Evolutionary conservation across 31 red algal genomes (phyloP).

Genomic region (Endocladia muricata): DNA sequence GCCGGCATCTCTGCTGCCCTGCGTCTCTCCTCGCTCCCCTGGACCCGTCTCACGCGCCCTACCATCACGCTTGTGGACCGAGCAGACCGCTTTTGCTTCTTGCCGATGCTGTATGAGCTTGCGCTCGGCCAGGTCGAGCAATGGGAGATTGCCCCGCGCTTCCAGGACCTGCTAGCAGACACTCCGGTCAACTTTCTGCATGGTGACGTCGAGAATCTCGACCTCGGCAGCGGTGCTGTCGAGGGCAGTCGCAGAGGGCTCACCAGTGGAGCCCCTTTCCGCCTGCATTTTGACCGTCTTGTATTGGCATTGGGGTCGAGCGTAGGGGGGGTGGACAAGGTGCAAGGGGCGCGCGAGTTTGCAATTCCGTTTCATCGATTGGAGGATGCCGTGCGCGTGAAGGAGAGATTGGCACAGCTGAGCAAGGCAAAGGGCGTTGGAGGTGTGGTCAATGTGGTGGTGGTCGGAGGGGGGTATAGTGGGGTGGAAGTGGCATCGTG

Average conservation of each 20-base stretch:
- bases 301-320: constrained; percentile 75
- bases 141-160: constrained; percentile 96
- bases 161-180: constrained; percentile 57
- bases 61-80: constrained; percentile 83
- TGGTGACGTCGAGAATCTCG: constrained; percentile 60
- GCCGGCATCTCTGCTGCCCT: constrained; percentile 85
- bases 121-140: constrained; percentile 60
- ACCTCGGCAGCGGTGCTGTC: constrained; percentile 27
- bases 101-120: constrained; percentile 96
- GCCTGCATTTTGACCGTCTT: constrained; percentile 66
- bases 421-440: constrained; percentile 12
- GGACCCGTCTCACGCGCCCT: constrained; percentile 82
- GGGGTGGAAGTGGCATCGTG: constrained; percentile 91
- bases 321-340: constrained; percentile 11
- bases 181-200: constrained; percentile 61
- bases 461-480: constrained; percentile 87
- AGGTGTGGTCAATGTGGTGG: constrained; percentile 60
- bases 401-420: constrained; percentile 46
- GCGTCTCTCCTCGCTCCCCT: constrained; percentile 67
- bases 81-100: constrained; percentile 82
- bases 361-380: constrained; percentile 80
- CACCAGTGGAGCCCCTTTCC: constrained; percentile 9
- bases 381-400: constrained; percentile 60
- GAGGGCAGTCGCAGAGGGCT: constrained; percentile 23
- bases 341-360: constrained; percentile 72